phyloP scores from a whole-genome alignment of 164 flowering plant species.

The Pachysandra terminalis region DNA sequence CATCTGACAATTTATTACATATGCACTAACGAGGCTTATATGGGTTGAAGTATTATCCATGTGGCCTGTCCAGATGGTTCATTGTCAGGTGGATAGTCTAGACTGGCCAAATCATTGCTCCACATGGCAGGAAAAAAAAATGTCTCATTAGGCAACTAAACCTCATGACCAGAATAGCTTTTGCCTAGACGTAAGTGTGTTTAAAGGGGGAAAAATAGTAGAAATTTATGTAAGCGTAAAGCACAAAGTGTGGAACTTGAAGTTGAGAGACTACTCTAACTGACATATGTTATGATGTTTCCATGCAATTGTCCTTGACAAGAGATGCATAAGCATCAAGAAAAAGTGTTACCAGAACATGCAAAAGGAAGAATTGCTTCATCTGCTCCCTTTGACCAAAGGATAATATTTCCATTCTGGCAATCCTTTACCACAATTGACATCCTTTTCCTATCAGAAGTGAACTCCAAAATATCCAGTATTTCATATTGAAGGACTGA shows the following conservation, averaged over 20 bases:
- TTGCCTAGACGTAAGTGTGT: too few species aligned
- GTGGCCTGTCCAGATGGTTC: too few species aligned
- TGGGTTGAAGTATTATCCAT: too few species aligned
- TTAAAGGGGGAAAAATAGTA: background rate
- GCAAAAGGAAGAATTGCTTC: slow-evolving; percentile 88
- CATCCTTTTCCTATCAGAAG: slow-evolving; percentile 98
- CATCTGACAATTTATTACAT: too few species aligned
- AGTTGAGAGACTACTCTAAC: background rate
- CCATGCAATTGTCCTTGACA: background rate
- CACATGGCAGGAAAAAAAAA: too few species aligned
- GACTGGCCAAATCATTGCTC: too few species aligned
- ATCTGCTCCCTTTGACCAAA: slow-evolving; percentile 96
- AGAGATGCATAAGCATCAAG: background rate
- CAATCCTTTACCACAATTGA: slow-evolving; percentile 80
- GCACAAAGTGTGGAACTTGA: background rate
- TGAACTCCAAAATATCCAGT: slow-evolving; percentile 90
- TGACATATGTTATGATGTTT: background rate
- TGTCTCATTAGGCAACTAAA: too few species aligned
- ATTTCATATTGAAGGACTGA: slow-evolving; percentile 60
- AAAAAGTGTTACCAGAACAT: slow-evolving; percentile 46
- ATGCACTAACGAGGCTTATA: too few species aligned
- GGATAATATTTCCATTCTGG: slow-evolving; percentile 68
- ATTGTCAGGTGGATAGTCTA: too few species aligned
- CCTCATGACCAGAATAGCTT: too few species aligned
- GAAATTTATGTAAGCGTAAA: background rate